Evolutionary conservation across 1,139 yeast genomes (phyloP).

Genomic region (Debaryomyces sp.): DNA sequence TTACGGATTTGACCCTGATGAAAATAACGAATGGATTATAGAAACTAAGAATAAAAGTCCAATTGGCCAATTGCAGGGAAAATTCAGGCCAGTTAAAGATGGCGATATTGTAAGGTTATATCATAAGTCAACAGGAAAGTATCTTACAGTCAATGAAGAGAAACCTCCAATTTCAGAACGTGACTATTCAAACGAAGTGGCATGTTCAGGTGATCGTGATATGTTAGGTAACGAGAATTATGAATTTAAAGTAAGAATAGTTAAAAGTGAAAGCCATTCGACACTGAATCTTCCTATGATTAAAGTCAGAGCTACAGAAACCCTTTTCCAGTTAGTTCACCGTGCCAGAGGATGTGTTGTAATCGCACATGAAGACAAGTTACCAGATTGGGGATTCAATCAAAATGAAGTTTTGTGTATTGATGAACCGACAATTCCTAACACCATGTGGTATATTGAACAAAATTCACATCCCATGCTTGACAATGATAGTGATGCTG

Average conservation of each 20-base stretch:
- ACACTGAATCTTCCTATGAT: constrained; percentile 36
- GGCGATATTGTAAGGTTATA: constrained; percentile 59
- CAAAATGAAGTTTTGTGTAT: constrained; percentile 82
- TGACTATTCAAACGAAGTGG: constrained; percentile 76
- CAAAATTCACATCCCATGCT: constrained; percentile 55
- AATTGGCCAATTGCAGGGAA: constrained; percentile 32
- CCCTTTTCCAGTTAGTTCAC: constrained; percentile 62
- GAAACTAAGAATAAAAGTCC: constrained; percentile 44
- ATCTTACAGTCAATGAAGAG: constrained; percentile 57
- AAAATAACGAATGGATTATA: constrained; percentile 67
- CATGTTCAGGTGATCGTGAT: constrained; percentile 58
- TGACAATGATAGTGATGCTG: constrained; percentile 28
- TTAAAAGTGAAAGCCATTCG: constrained; percentile 29
- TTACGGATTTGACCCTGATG: constrained; percentile 52
- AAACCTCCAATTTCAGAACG: constrained; percentile 81
- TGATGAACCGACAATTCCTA: constrained; percentile 58
- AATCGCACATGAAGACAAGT: constrained; percentile 58
- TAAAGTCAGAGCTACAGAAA: constrained; percentile 52
- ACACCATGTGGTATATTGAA: constrained; percentile 70
- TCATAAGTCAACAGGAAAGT: constrained; percentile 63
- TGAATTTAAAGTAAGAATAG: constrained; percentile 50
- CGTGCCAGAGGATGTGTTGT: constrained; percentile 62
- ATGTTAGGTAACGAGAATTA: constrained; percentile 53
- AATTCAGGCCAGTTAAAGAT: constrained; percentile 43
- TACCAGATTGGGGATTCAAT: constrained; percentile 70